These are phyloP conservation scores for Euphorbia tirucalli DNA, from an alignment of 345 rosid species.

Conservation along the genomic window DNA sequence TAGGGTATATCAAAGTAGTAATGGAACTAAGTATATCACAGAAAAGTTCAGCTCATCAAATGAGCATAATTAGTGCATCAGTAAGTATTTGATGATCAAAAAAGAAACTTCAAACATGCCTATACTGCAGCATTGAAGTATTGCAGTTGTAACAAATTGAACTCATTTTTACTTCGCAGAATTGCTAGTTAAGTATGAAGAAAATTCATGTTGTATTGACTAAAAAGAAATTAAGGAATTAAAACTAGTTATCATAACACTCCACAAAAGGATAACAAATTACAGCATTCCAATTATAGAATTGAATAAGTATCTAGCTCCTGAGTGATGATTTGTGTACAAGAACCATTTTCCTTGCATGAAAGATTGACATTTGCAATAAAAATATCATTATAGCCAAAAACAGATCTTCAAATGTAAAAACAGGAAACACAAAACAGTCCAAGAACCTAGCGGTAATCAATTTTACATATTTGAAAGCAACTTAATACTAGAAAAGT, in stretches of 20 bases:
- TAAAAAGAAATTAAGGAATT: neutral
- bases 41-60: too few species aligned
- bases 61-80: too few species aligned
- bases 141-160: neutral
- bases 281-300: neutral
- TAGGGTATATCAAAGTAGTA: neutral
- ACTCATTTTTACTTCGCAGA: neutral
- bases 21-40: neutral
- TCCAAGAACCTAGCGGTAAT: neutral
- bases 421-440: neutral
- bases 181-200: neutral
- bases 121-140: neutral
- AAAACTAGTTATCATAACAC: neutral
- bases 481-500: neutral
- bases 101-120: neutral
- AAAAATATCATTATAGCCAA: neutral
- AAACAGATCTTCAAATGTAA: neutral
- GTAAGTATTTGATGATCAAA: too few species aligned
- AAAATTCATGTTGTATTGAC: neutral
- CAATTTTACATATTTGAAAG: neutral
- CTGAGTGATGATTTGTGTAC: neutral
- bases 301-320: neutral
- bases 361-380: neutral
- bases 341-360: neutral
- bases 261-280: neutral